These are phyloP conservation scores for Malus hybrid DNA, from an alignment of 331 rosid species.

Conservation along the genomic window DNA sequence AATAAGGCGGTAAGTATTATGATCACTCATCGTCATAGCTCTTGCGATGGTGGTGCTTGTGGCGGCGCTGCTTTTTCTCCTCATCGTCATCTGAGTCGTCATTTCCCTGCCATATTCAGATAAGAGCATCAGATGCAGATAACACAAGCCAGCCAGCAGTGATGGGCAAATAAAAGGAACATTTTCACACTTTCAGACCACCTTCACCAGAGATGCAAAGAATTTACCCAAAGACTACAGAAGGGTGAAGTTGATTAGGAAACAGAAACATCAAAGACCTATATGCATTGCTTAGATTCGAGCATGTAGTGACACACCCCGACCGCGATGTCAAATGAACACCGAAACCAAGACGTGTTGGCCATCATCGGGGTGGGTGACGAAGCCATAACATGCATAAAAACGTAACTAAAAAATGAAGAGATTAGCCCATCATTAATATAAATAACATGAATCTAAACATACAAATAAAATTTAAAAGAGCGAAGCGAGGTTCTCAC, in stretches of 20 bases:
- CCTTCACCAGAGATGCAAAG: background rate
- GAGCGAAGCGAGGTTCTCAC: conserved; percentile 38
- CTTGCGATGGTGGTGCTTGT: conserved; percentile 49
- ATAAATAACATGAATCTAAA: background rate
- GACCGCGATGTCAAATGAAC: too few species aligned
- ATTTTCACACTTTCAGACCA: background rate
- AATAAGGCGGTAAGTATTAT: conserved; percentile 2
- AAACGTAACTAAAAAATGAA: too few species aligned
- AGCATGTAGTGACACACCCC: background rate
- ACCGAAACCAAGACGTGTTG: too few species aligned
- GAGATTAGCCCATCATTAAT: too few species aligned
- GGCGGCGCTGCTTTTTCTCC: conserved; percentile 37
- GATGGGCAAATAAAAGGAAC: background rate
- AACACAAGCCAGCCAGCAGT: background rate
- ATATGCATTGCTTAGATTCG: background rate
- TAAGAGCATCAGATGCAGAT: conserved; percentile 1
- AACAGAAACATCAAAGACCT: background rate
- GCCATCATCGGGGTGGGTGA: too few species aligned
- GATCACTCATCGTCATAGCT: conserved; percentile 63
- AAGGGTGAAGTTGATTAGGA: background rate
- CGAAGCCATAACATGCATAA: too few species aligned
- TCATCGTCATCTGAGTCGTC: conserved; percentile 50
- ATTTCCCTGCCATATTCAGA: conserved; percentile 39
- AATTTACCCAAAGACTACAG: background rate
- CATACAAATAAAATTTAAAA: background rate